phyloP scores from a whole-genome alignment of 2,329 filamentous ascomycete genomes.

The Cryoendolithus antarcticus region DNA sequence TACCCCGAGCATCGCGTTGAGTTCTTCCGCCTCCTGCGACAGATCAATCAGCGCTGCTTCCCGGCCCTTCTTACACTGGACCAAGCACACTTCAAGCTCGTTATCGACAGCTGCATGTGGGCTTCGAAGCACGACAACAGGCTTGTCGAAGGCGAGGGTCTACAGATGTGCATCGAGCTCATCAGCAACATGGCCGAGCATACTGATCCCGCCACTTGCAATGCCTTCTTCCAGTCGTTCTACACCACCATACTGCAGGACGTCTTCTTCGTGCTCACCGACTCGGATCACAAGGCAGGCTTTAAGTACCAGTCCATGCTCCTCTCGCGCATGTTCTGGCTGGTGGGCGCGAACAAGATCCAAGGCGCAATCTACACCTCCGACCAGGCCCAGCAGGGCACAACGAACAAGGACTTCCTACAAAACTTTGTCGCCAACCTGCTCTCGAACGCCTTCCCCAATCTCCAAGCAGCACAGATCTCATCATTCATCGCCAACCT shows the following conservation, averaged over 20 bases:
- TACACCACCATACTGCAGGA: slow-evolving; percentile 93
- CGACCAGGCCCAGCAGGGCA: slow-evolving; percentile 72
- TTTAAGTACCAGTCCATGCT: slow-evolving; percentile 97
- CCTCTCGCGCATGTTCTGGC: slow-evolving; percentile 89
- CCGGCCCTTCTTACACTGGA: slow-evolving; percentile 86
- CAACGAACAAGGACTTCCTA: slow-evolving; percentile 82
- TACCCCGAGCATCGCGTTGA: slow-evolving; percentile 98
- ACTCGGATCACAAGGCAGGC: slow-evolving; percentile 95
- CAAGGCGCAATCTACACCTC: slow-evolving; percentile 79
- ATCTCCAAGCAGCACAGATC: slow-evolving; percentile 73
- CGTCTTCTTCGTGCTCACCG: slow-evolving; percentile 94
- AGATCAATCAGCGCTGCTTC: slow-evolving; percentile 97
- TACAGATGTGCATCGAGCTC: slow-evolving; percentile 96
- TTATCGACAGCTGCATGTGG: slow-evolving; percentile 99
- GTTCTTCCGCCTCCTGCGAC: slow-evolving; percentile 92
- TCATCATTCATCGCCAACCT: slow-evolving; percentile 79
- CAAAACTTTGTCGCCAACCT: slow-evolving; percentile 75
- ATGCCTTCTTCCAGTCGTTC: slow-evolving; percentile 96
- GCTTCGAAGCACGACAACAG: slow-evolving; percentile 99
- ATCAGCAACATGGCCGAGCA: slow-evolving; percentile 90
- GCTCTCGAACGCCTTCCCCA: slow-evolving; percentile 81
- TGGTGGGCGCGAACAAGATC: slow-evolving; percentile 82
- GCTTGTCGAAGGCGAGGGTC: slow-evolving; percentile 87
- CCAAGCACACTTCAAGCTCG: slow-evolving; percentile 95
- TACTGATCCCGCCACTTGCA: slow-evolving; percentile 71